Percentiles rank a stretch among this genome's conserved stretches.
Evolutionary conservation across 2,329 filamentous ascomycete genomes (phyloP).

Genomic region (Xylariaceae sp.): DNA sequence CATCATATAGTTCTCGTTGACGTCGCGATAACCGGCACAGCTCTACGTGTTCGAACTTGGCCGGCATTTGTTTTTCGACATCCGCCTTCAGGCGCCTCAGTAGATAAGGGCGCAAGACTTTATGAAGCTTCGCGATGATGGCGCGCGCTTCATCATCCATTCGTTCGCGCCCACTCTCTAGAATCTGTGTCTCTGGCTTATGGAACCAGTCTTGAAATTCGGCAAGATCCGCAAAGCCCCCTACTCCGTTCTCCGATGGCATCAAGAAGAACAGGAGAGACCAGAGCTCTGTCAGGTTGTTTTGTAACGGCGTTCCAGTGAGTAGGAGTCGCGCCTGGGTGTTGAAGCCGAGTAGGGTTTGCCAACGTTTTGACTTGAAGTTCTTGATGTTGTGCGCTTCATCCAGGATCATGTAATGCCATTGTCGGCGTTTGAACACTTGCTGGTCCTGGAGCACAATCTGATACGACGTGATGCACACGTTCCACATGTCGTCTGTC

Average conservation of each 20-base stretch:
- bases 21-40: constrained; percentile 93
- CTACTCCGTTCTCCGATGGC: constrained; percentile 80
- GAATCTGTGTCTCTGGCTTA: constrained; percentile 89
- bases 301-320: constrained; percentile 92
- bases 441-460: constrained; percentile 90
- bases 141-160: constrained; percentile 91
- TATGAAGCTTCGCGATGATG: constrained; percentile 89
- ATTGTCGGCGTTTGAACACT: constrained; percentile 84
- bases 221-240: constrained; percentile 88
- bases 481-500: constrained; percentile 90
- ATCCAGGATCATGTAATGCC: constrained; percentile 98
- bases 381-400: constrained; percentile 99
- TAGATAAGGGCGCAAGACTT: constrained; percentile 86
- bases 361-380: constrained; percentile 96
- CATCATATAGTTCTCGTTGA: constrained; percentile 92
- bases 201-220: constrained; percentile 97
- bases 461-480: constrained; percentile 96
- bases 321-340: constrained; percentile 81
- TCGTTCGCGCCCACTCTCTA: constrained; percentile 88
- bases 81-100: constrained; percentile 88
- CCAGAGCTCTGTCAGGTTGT: constrained; percentile 95
- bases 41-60: constrained; percentile 94
- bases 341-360: constrained; percentile 88
- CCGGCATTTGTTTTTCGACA: constrained; percentile 98
- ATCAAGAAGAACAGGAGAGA: constrained; percentile 94